Base-by-base conservation (phyloP, 2,329 filamentous ascomycete genomes). In the Colletotrichum camelliae region DNA sequence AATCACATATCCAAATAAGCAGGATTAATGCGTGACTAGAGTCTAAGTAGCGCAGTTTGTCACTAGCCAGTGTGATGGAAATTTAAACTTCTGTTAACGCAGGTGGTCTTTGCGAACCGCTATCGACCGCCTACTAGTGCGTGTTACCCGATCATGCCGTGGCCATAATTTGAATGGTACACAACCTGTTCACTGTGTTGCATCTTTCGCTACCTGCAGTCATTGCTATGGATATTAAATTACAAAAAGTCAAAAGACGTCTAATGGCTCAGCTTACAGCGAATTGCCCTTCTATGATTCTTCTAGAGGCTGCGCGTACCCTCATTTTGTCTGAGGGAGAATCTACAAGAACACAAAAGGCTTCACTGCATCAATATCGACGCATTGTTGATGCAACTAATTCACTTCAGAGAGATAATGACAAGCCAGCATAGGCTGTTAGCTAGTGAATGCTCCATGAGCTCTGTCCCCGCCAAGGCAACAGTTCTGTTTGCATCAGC, bases 351-450 rank as follows among this genome's bases (percentile, higher is more conserved):
- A 52, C 3, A 7, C 1, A 2, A 1, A 52, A 52, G 18, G n/a
- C 43, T 52, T 52, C 43, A 52, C 21, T 7, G 12, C 2, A 5
- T 52, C n/a, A 52, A 13, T 4, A 1, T 48, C 9, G 43, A 52
- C 43, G 1, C n/a, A 13, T 21, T 52, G 21, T 21, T 6, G 4
- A 52, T 52, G 43, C 43, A 52, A 52, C 0, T 21, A 4, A 52
- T 52, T 2, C 43, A 21, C 43, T 13, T 13, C 2, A 52, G 10
- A 21, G 2, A 21, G 43, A 52, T 21, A 48, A 48, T 13, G 43
- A 13, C 2, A 7, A 48, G 10, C 10, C 1, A 2, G 3, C 43
- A 21, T 21, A 6, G 2, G 43, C 5, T 2, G 2, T 3, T 21
- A 48, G 3, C 43, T 52, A 52, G 43, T 52, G 43, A 52, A 52